A percentile compares a stretch with the other conserved stretches of the same genome.
Conservation (phyloP, 2,329 filamentous ascomycete species). For the Bipolaris cookei region DNA sequence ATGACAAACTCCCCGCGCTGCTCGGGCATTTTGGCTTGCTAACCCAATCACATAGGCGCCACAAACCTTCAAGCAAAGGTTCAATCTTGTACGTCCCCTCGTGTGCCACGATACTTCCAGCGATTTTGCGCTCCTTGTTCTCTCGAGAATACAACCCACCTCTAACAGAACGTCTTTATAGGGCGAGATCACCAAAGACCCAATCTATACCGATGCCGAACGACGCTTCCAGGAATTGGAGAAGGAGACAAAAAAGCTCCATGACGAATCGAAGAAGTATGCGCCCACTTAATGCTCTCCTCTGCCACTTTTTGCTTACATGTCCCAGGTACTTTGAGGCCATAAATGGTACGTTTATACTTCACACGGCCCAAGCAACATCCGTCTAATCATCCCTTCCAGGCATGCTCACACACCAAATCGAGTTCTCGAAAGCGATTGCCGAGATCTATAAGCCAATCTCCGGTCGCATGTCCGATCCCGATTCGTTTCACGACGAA, state of each 20-base stretch:
- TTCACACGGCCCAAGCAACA: neutral
- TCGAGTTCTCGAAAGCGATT: slow-evolving; percentile 96
- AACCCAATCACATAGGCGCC: slow-evolving; percentile 66
- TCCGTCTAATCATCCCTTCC: slow-evolving; percentile 24
- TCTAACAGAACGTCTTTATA: slow-evolving; percentile 30
- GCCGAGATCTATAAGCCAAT: slow-evolving; percentile 98
- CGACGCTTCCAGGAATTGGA: slow-evolving; percentile 93
- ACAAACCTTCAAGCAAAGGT: slow-evolving; percentile 87
- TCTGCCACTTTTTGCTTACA: slow-evolving; percentile 27
- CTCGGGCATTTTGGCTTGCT: slow-evolving; percentile 27
- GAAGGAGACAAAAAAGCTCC: slow-evolving; percentile 92
- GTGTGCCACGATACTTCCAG: neutral
- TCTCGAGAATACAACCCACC: neutral
- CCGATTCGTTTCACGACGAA: slow-evolving; percentile 78
- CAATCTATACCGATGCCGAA: slow-evolving; percentile 93
- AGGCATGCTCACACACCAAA: slow-evolving; percentile 95
- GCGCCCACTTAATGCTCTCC: slow-evolving; percentile 12
- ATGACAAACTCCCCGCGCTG: slow-evolving; percentile 47
- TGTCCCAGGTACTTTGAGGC: slow-evolving; percentile 78
- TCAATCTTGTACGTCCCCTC: slow-evolving; percentile 71
- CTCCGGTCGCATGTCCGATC: slow-evolving; percentile 92
- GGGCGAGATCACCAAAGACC: slow-evolving; percentile 93
- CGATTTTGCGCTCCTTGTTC: slow-evolving; percentile 27
- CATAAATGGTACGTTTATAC: slow-evolving; percentile 73
- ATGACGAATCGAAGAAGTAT: slow-evolving; percentile 90